Evolutionary conservation across 2,329 filamentous ascomycete species (phyloP), one percentile per base, ranked within the genome.

Genomic region (Colletotrichum scovillei): DNA sequence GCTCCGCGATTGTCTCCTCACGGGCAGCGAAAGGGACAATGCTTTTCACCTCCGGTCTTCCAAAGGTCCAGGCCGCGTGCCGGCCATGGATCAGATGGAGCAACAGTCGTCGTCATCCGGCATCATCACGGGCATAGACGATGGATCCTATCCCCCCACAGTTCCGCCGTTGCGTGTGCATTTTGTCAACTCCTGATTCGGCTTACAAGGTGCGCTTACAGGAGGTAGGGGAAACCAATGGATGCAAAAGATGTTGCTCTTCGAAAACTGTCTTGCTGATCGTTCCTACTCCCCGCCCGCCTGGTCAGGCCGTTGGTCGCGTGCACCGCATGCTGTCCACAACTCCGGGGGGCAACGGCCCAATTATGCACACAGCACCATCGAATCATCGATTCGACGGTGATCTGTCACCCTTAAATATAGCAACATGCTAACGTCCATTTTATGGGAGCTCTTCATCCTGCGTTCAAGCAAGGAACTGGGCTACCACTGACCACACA

Each of bases 21-120:
- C 56, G 64, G 64, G 52, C 52, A 68, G n/a, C 52, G 38, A 35
- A 52, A 35, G 52, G 58, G 49, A 63, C 57, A 68, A 58, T 63
- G 64, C 69, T 62, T 56, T 49, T 28, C 59, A 14, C 59, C n/a
- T 63, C 68, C 68, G 35, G 38, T 28, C 9, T 28, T 26, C 19
- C 53, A 14, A 42, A 30, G 19, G 28, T 22, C 55, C 19, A 58
- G 55, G 46, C 52, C 64, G 22, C 28, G 53, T 65, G 49, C 59
- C 57, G 19, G 32, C 52, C 28, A 16, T 53, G 38, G 38, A 24
- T 22, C 19, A 32, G 19, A 68, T 62, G 32, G 30, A 28, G 42
- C 58, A 55, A 35, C 6, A 63, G 49, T 68, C 52, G 64, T 72
- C 69, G 69, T 72, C 69, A 69, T 72, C 64, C 64, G 57, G 38